Conservation (phyloP, 2,329 filamentous ascomycete species). For the Pseudonectria foliicola region DNA sequence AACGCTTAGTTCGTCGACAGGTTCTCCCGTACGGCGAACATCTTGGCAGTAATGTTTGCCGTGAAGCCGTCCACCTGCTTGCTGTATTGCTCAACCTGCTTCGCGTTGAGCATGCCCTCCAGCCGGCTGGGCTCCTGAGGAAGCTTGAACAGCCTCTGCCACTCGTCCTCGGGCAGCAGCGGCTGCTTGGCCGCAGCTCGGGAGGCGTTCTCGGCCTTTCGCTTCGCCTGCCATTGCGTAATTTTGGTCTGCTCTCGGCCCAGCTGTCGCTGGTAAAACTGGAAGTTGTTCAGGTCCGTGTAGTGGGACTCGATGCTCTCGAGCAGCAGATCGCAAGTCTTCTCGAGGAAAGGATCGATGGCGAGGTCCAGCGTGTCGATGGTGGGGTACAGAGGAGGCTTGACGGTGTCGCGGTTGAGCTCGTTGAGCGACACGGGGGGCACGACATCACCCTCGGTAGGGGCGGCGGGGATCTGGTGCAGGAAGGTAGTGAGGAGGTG, state of each 20-base stretch:
- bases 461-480: constrained; percentile 74
- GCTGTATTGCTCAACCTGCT: constrained; percentile 96
- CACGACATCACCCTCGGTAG: constrained; percentile 56
- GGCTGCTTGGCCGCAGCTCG: constrained; percentile 81
- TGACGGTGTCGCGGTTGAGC: constrained; percentile 58
- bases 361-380: constrained; percentile 84
- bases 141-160: constrained; percentile 96
- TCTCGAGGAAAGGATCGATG: constrained; percentile 96
- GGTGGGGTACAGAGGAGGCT: constrained; percentile 72
- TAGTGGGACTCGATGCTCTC: constrained; percentile 98
- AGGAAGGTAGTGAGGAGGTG: constrained; percentile 93
- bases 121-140: constrained; percentile 88
- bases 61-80: constrained; percentile 96
- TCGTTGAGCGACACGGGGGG: constrained; percentile 75
- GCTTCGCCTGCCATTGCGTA: constrained; percentile 90
- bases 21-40: constrained; percentile 87
- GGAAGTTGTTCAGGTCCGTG: constrained; percentile 98
- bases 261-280: constrained; percentile 89
- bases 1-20: constrained; percentile 46
- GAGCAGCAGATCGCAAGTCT: constrained; percentile 92
- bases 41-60: constrained; percentile 85
- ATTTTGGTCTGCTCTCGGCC: constrained; percentile 95
- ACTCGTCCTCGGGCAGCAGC: constrained; percentile 90
- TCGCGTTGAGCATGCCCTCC: constrained; percentile 88
- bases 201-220: constrained; percentile 89